Evolutionary conservation across 2,329 filamentous ascomycete species (phyloP).

Genomic region (Paraphaeosphaeria minitans): DNA sequence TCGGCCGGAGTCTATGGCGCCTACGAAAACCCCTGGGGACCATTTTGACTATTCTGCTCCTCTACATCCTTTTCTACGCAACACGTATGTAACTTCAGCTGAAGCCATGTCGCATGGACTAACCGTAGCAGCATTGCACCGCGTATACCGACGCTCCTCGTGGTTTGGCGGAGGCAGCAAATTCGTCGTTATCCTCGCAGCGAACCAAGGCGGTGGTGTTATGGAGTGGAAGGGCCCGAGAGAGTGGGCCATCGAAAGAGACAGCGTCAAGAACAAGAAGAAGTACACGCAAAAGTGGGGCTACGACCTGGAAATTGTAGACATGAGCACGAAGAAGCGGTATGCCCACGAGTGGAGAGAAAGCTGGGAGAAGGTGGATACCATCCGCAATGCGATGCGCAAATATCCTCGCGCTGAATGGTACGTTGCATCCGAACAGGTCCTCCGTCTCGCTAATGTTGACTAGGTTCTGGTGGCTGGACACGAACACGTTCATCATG

Average conservation of each 20-base stretch:
- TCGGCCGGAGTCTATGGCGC: slow-evolving; percentile 64
- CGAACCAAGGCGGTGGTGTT: slow-evolving; percentile 93
- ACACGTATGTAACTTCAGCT: slow-evolving; percentile 67
- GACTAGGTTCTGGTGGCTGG: slow-evolving; percentile 99
- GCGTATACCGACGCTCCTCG: slow-evolving; percentile 71
- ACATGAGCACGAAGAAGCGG: slow-evolving; percentile 98
- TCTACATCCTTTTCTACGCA: slow-evolving; percentile 70
- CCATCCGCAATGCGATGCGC: slow-evolving; percentile 82
- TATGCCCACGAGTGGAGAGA: slow-evolving; percentile 99
- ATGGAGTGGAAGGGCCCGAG: slow-evolving; percentile 99
- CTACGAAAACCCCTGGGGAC: slow-evolving; percentile 68
- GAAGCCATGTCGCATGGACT: slow-evolving; percentile 7
- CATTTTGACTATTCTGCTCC: slow-evolving; percentile 63
- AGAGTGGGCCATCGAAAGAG: slow-evolving; percentile 97
- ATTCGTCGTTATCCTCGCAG: slow-evolving; percentile 89
- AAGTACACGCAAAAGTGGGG: slow-evolving; percentile 88
- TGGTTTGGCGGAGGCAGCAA: slow-evolving; percentile 86
- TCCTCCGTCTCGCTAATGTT: slow-evolving; percentile 30
- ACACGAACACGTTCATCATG: slow-evolving; percentile 98
- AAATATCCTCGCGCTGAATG: slow-evolving; percentile 97
- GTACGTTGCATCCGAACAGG: slow-evolving; percentile 58
- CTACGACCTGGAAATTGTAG: slow-evolving; percentile 93
- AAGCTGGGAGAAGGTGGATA: slow-evolving; percentile 99
- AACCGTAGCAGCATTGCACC: slow-evolving; percentile 57
- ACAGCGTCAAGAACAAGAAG: slow-evolving; percentile 94